Evolutionary conservation across 1,139 yeast genomes (phyloP), one percentile per base, ranked within the genome.

Genomic region (Geotrichum klebahnii): DNA sequence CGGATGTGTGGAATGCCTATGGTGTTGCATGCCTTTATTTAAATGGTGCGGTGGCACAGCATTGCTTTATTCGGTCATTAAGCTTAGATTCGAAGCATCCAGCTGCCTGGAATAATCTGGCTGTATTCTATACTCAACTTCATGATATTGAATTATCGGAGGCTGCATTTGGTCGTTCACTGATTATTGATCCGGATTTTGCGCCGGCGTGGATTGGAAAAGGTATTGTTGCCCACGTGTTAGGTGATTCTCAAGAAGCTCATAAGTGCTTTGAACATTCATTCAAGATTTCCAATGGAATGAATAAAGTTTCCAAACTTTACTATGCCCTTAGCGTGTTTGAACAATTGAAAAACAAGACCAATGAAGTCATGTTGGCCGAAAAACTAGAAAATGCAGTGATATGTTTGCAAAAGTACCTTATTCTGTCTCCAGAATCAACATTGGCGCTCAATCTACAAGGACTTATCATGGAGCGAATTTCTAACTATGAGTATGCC

Each of bases 161-260:
- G 46, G 82, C 84, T 55, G 82, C 95, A 0, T 81, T 85, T 56
- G 70, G 76, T 44, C 77, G 87, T 57, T 84, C 95, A 0, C 94
- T 87, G 58, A 81, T 95, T 16, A 72, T 86, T 9, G 84, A 92
- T 2, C 97, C 98, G 1, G 84, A 82, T 48, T 77, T 75, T 51
- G 74, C 86, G 0, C 73, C 74, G n/a, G 78, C 96, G 0, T 92
- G 98, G 97, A 66, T 86, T 35, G 96, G 96, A 0, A 80, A 83
- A 61, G 97, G 96, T 0, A 66, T 90, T 32, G 70, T 84, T 0
- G 76, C 82, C 1, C 79, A 79, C 51, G 77, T 77, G 0, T 61
- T 67, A n/a, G 92, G 89, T 0, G 78, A 84, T 39, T 26, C 46
- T 0, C 68, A 64, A 2, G 72, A 70, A 14, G 82, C 95, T 0